Evolutionary conservation across 495 filamentous ascomycete species (phyloP).

Genomic region (Bathelium albidoporum): DNA sequence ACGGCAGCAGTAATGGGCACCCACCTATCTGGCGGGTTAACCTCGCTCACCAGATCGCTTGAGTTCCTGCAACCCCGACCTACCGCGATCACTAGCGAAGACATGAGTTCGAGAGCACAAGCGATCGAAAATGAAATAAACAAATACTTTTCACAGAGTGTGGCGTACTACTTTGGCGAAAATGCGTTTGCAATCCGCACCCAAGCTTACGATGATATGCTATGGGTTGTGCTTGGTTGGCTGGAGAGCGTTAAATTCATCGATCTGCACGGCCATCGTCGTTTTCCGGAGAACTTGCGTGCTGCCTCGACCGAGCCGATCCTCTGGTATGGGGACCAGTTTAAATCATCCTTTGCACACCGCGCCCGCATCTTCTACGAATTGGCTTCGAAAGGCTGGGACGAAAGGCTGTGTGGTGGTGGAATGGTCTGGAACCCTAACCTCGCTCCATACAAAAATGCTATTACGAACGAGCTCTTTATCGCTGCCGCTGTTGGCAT

Average conservation of each 20-base stretch:
- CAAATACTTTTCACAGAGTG: slow-evolving; percentile 66
- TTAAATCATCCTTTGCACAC: slow-evolving; percentile 71
- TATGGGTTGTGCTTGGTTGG: slow-evolving; percentile 95
- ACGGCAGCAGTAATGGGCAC: slow-evolving; percentile 81
- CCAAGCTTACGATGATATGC: slow-evolving; percentile 90
- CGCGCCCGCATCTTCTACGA: slow-evolving; percentile 86
- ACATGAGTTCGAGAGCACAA: slow-evolving; percentile 25
- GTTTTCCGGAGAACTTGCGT: slow-evolving; percentile 10
- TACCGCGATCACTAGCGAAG: slow-evolving; percentile 18
- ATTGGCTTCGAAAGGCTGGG: slow-evolving; percentile 69
- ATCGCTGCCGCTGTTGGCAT: slow-evolving; percentile 76
- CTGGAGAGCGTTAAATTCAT: slow-evolving; percentile 73
- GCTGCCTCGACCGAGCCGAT: not conserved
- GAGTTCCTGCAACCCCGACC: slow-evolving; percentile 22
- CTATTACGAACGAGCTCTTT: slow-evolving; percentile 89
- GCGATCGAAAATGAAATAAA: slow-evolving; percentile 65
- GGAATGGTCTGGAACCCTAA: slow-evolving; percentile 91
- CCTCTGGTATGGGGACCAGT: slow-evolving; percentile 68
- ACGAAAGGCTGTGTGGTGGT: slow-evolving; percentile 68
- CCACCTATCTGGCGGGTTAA: slow-evolving; percentile 59
- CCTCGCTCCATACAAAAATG: slow-evolving; percentile 84
- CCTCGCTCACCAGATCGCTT: slow-evolving; percentile 44
- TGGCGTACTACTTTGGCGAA: slow-evolving; percentile 78
- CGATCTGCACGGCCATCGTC: slow-evolving; percentile 42
- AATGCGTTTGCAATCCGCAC: slow-evolving; percentile 63